Base-by-base conservation (phyloP, 805 yeast genomes). In the Schizosaccharomyces octosporus region DNA sequence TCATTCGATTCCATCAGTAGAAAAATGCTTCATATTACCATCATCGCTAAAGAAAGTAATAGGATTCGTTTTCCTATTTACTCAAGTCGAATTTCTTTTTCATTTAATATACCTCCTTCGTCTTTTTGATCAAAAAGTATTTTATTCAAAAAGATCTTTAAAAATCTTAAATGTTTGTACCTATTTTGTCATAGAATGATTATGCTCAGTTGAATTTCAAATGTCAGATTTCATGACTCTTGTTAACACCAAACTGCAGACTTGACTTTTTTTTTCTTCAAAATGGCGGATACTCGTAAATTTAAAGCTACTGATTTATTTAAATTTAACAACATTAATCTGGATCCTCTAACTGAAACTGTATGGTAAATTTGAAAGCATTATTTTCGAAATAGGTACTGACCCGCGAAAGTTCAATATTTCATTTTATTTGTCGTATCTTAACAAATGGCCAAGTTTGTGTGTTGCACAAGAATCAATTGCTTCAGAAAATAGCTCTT, bases 381-480 rank as follows among this genome's bases (percentile, higher is more conserved):
- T 9, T 11, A 36, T 36, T 36, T 36, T 36, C 41, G 13, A 36
- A n/a, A 6, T 21, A 17, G 36, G n/a, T 24, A 13, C 41, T 32
- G 19, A 19, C 29, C 29, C 19, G 55, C n/a, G 1, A 7, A 19
- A 90, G 73, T 93, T 86, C 73, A 83, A 88, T 57, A 71, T 85
- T 6, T 83, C 81, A 59, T 93, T 88, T 69, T 93, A 93, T 69
- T 77, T 85, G 19, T 87, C 87, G 66, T 93, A 93, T 67, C 74
- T 93, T 62, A 77, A 81, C 7, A 76, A 79, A 61, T 89, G 97
- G 96, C 97, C 98, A 5, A 78, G 87, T 42, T 73, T 93, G 58
- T 84, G 88, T 71, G 48, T 41, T 1, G 54, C 90, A 88, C 78
- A 57, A 21, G 60, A 57, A 17, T 24, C 39, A n/a, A n/a, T n/a